Percentiles rank a stretch among this genome's conserved stretches.
Conservation (phyloP, 345 rosid genomes). For the Bruguiera gymnorhiza region DNA sequence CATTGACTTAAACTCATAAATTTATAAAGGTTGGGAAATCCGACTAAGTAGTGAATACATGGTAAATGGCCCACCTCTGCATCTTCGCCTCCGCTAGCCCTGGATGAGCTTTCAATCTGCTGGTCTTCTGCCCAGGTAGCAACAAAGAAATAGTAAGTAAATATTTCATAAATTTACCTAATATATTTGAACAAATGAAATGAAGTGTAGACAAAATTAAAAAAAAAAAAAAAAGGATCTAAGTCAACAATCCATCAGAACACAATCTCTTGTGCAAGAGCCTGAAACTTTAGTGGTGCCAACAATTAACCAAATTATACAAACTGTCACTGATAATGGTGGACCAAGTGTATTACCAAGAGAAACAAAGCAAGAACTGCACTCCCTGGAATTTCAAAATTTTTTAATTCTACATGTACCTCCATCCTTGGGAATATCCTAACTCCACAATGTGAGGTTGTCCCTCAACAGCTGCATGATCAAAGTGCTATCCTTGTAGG, state of each 20-base stretch:
- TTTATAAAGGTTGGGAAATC: background rate
- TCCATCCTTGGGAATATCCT: conserved; percentile 33
- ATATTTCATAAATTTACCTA: background rate
- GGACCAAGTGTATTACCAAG: background rate
- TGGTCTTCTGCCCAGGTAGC: conserved; percentile 15
- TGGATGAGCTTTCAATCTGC: conserved; percentile 19
- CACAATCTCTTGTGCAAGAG: too few species aligned
- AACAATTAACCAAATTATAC: background rate
- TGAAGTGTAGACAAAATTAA: background rate
- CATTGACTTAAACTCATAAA: background rate
- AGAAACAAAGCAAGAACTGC: background rate
- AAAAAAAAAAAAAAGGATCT: too few species aligned
- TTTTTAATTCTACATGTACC: conserved; percentile 7
- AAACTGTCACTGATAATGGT: too few species aligned
- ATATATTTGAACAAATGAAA: background rate
- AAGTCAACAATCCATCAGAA: too few species aligned
- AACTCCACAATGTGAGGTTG: conserved; percentile 35
- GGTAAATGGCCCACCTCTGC: conserved; percentile 18
- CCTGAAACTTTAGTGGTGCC: background rate
- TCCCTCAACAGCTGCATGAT: conserved; percentile 35
- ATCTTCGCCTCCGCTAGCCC: conserved; percentile 14
- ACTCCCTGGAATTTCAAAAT: background rate
- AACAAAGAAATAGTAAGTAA: background rate
- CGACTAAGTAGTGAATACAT: background rate
- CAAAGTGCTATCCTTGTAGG: conserved; percentile 35